Evolutionary conservation across 441 rosid species (phyloP), one percentile per base, ranked within the genome.

Genomic region (Mallotus repandus): DNA sequence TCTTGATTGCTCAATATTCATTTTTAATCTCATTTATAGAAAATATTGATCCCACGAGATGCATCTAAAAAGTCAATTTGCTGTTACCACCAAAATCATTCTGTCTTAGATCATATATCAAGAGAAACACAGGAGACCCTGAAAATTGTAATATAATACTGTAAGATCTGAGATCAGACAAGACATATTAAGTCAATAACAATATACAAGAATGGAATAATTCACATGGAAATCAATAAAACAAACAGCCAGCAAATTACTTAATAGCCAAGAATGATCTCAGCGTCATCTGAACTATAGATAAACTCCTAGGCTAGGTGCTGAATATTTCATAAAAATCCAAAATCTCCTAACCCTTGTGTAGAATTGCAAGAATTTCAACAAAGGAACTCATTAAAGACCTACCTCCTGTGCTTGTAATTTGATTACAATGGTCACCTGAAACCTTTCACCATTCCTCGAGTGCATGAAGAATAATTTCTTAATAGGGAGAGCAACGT

Each of bases 181-280:
- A 46, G 53, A 43, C 9, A 45, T 8, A 7, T 57, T 45, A 43
- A 35, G 35, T 69, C 35, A 43, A 21, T 45, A 14, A 69, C 12
- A 10, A 22, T 16, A 21, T 43, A 18, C 1, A 50, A 16, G 7
- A 68, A 48, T 1, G 6, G 12, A n/a, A 2, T 10, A 43, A 25
- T 46, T 70, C 57, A 46, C 53, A 22, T 70, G 56, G 45, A 15
- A 57, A 69, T 56, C n/a, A 13, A 69, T 45, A 9, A 21, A 58
- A 21, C 22, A 21, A 15, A 7, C 19, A 57, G 4, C 43, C 55
- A 50, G 16, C 0, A 5, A 50, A 50, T 69, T 11, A 29, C 18
- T 5, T 53, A 48, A 66, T 22, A 25, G 25, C 21, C 15, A 9
- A n/a, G 1, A 38, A 38, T 38, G 41, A 10, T 12, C 21, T 56